Percentiles rank a stretch among this genome's conserved stretches.
Conservation (phyloP, 345 rosid species). For the Abelmoschus esculentus region DNA sequence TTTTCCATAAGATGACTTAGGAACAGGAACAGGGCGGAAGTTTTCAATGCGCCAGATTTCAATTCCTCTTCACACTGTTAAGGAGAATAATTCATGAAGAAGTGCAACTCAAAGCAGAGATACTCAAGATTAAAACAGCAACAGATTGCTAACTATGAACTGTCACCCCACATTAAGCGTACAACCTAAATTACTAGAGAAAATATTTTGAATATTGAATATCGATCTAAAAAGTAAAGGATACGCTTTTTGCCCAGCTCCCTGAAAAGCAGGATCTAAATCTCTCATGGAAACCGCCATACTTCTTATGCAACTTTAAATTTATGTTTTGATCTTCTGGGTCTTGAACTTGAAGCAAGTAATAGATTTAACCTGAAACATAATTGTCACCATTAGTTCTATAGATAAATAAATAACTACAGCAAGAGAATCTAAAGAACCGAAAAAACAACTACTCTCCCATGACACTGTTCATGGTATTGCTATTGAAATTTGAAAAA, state of each 20-base stretch:
- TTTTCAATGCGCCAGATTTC: constrained; percentile 98
- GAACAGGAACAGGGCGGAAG: constrained; percentile 58
- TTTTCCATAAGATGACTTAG: constrained; percentile 70
- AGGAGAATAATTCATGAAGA: constrained; percentile 29
- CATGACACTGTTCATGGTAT: not conserved
- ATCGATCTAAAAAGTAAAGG: constrained; percentile 35
- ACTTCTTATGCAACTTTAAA: constrained; percentile 27
- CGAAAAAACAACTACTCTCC: not conserved
- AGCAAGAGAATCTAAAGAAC: not conserved
- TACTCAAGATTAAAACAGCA: constrained; percentile 8
- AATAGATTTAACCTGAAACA: constrained; percentile 27
- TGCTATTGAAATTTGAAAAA: not conserved
- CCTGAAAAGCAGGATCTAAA: constrained; percentile 95
- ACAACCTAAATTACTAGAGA: not conserved
- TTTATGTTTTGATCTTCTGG: constrained; percentile 23
- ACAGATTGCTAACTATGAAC: not conserved
- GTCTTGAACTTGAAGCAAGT: constrained; percentile 18
- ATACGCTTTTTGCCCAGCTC: constrained; percentile 98
- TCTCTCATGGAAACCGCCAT: constrained; percentile 99
- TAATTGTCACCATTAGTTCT: constrained; percentile 15
- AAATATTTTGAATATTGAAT: not conserved
- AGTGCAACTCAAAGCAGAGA: not conserved
- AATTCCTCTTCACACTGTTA: constrained; percentile 64
- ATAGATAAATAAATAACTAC: not conserved
- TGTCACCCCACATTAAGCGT: not conserved